phyloP scores from a whole-genome alignment of 257 asterid species.

The Mitragyna speciosa region DNA sequence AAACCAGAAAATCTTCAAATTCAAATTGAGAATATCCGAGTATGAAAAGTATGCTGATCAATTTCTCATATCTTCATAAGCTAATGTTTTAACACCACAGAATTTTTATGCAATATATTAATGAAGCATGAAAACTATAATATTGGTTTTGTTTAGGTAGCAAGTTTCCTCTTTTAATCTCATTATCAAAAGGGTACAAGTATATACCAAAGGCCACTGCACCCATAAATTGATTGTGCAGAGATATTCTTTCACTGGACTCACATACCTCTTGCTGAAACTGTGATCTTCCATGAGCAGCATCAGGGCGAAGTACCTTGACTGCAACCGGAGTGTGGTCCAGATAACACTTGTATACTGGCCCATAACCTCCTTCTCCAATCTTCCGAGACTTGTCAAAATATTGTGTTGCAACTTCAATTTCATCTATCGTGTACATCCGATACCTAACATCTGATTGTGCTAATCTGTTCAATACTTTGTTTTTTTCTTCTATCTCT shows the following conservation, averaged over 20 bases:
- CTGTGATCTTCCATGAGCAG: conserved; percentile 91
- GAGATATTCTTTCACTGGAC: not conserved
- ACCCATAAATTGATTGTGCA: not conserved
- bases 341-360: conserved; percentile 75
- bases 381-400: conserved; percentile 69
- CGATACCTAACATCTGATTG: conserved; percentile 59
- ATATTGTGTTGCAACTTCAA: conserved; percentile 79
- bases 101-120: too few species aligned
- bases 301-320: conserved; percentile 94
- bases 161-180: too few species aligned
- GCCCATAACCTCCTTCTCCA: conserved; percentile 98
- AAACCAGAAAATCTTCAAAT: not conserved
- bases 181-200: too few species aligned
- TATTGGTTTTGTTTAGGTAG: too few species aligned
- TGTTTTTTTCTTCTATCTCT: conserved; percentile 55
- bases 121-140: too few species aligned
- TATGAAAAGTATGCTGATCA: not conserved
- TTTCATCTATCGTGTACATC: conserved; percentile 80
- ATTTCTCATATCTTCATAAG: not conserved
- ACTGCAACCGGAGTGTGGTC: conserved; percentile 96
- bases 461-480: conserved; percentile 23
- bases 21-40: not conserved
- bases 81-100: too few species aligned
- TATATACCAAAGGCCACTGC: not conserved
- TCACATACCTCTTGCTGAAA: conserved; percentile 86